phyloP scores from a whole-genome alignment of 208 protist species.

The Wallacemonas sp. region DNA sequence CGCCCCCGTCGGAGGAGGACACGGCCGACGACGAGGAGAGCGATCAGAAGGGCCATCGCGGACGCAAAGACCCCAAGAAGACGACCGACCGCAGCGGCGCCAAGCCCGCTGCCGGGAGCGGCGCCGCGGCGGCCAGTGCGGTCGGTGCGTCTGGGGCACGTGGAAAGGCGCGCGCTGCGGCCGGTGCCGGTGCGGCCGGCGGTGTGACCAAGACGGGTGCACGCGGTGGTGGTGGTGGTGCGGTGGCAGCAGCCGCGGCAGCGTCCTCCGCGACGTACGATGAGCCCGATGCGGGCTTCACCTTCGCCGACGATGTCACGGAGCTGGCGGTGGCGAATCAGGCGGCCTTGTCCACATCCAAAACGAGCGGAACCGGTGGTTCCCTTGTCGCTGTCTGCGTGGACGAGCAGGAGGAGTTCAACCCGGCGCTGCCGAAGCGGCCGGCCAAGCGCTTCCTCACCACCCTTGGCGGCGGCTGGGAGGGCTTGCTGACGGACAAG shows the following conservation, averaged over 20 bases:
- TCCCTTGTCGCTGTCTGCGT: background rate
- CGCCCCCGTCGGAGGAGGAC: conserved; percentile 33
- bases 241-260: background rate
- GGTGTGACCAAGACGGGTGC: background rate
- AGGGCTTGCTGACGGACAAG: conserved; percentile 85
- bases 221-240: background rate
- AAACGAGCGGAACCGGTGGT: background rate
- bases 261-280: background rate
- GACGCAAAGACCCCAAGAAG: conserved; percentile 10
- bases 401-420: conserved; percentile 82
- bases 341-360: background rate
- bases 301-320: background rate
- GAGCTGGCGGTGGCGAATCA: background rate
- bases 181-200: background rate
- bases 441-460: conserved; percentile 53
- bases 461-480: conserved; percentile 79
- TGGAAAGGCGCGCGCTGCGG: background rate
- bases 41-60: conserved; percentile 17
- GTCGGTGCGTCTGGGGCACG: background rate
- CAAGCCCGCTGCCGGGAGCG: background rate
- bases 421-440: conserved; percentile 64
- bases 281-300: background rate
- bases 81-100: background rate
- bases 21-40: conserved; percentile 23
- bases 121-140: background rate